Evolutionary conservation across 1,284 basidiomycete species (phyloP).

Genomic region (Ganoderma leucocontextum): DNA sequence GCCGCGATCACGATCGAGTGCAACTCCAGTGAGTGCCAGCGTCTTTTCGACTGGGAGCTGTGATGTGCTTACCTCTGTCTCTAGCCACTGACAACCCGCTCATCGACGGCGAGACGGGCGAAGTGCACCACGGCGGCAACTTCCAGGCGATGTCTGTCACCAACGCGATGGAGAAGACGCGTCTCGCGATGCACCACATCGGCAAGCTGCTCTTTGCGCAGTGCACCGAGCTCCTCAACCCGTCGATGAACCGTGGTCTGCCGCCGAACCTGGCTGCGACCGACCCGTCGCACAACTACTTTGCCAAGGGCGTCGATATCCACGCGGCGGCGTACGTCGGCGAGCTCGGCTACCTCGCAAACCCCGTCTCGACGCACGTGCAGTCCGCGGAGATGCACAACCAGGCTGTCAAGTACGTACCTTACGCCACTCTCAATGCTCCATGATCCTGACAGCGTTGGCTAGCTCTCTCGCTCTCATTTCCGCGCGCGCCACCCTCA

Average conservation of each 20-base stretch:
- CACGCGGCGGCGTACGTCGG: constrained; percentile 82
- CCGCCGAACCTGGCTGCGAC: constrained; percentile 85
- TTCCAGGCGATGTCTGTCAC: constrained; percentile 91
- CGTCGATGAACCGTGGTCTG: constrained; percentile 83
- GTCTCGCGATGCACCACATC: constrained; percentile 82
- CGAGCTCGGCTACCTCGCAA: constrained; percentile 85
- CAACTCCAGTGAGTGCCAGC: constrained; percentile 77
- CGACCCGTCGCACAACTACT: constrained; percentile 86
- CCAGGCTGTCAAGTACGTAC: constrained; percentile 80
- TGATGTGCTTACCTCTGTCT: constrained; percentile 25
- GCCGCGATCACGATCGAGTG: constrained; percentile 77
- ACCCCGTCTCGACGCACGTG: constrained; percentile 86
- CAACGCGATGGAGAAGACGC: constrained; percentile 89
- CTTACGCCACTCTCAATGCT: constrained; percentile 1
- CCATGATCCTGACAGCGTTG: constrained; percentile 12
- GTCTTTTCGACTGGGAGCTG: not conserved
- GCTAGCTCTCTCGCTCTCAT: constrained; percentile 81
- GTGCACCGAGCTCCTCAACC: constrained; percentile 84
- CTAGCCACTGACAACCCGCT: constrained; percentile 81
- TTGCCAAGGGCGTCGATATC: constrained; percentile 88
- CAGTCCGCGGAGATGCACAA: constrained; percentile 91
- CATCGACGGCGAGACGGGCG: constrained; percentile 70
- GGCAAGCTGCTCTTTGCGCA: constrained; percentile 88
- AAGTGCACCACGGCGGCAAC: constrained; percentile 85
- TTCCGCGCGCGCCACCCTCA: constrained; percentile 81